These are phyloP conservation scores for Friedmanniomyces simplex DNA, from an alignment of 495 filamentous ascomycete species.

Conservation along the genomic window DNA sequence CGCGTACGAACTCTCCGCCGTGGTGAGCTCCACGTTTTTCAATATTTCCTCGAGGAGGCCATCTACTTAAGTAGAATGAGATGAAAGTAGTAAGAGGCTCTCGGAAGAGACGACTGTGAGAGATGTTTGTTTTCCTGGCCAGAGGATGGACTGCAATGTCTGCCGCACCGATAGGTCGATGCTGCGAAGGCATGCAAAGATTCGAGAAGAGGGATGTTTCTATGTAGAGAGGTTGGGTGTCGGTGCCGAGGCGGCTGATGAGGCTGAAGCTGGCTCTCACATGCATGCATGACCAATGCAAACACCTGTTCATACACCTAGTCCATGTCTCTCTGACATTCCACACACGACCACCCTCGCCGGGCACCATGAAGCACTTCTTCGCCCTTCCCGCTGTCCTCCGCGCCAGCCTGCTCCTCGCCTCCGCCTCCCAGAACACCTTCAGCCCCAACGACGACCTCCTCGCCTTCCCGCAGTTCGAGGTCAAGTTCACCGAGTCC, in stretches of 20 bases:
- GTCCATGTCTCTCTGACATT: neutral
- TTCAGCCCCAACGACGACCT: conserved; percentile 88
- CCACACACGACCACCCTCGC: neutral
- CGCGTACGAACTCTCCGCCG: no score
- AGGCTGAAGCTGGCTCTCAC: neutral
- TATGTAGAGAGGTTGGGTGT: neutral
- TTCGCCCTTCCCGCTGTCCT: conserved; percentile 32
- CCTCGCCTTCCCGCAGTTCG: conserved; percentile 86
- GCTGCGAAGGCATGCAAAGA: neutral
- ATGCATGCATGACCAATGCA: neutral
- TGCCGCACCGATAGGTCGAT: neutral
- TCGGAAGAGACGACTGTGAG: no score
- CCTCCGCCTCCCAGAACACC: conserved; percentile 37
- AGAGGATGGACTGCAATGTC: neutral
- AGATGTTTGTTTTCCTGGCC: no score
- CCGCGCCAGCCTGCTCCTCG: conserved; percentile 33
- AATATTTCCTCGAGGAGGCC: neutral
- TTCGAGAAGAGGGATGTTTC: neutral
- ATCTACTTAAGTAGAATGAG: no score
- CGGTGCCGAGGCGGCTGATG: neutral
- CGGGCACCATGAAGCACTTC: conserved; percentile 28
- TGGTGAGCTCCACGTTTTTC: no score
- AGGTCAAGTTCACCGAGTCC: conserved; percentile 65
- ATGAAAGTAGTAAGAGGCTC: no score
- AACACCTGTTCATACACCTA: neutral